Percentiles rank a stretch among this genome's conserved stretches.
Conservation (phyloP, 345 rosid genomes). For the Brassica nigra region DNA sequence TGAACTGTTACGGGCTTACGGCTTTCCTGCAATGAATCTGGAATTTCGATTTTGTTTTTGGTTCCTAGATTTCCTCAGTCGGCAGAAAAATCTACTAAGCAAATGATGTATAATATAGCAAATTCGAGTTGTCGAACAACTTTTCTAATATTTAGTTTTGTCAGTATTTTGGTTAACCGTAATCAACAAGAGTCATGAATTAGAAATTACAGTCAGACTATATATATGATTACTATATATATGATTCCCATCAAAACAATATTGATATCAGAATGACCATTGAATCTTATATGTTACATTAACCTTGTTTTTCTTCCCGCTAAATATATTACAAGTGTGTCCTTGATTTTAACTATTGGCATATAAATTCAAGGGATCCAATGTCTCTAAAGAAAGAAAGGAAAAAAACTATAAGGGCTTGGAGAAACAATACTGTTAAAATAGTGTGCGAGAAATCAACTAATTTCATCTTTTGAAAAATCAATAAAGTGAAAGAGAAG, state of each 20-base stretch:
- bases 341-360: not conserved
- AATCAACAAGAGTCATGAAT: not conserved
- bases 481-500: not conserved
- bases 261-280: not conserved
- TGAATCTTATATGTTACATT: not conserved
- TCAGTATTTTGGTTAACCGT: not conserved
- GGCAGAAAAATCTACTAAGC: slow-evolving; percentile 18
- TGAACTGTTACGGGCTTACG: slow-evolving; percentile 24
- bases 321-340: not conserved
- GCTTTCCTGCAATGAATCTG: slow-evolving; percentile 4
- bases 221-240: not conserved
- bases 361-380: not conserved
- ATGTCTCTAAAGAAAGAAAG: not conserved
- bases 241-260: not conserved
- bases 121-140: not conserved
- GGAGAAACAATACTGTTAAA: not conserved
- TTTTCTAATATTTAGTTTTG: not conserved
- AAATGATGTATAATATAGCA: not conserved
- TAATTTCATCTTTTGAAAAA: not conserved
- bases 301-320: not conserved
- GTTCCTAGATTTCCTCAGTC: slow-evolving; percentile 25
- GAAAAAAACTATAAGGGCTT: not conserved
- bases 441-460: not conserved
- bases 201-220: not conserved
- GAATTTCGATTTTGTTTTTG: not conserved